A percentile compares a stretch with the other conserved stretches of the same genome.
These are phyloP conservation scores for Tanacetum coccineum DNA, from an alignment of 129 eudicot species.

Conservation along the genomic window DNA sequence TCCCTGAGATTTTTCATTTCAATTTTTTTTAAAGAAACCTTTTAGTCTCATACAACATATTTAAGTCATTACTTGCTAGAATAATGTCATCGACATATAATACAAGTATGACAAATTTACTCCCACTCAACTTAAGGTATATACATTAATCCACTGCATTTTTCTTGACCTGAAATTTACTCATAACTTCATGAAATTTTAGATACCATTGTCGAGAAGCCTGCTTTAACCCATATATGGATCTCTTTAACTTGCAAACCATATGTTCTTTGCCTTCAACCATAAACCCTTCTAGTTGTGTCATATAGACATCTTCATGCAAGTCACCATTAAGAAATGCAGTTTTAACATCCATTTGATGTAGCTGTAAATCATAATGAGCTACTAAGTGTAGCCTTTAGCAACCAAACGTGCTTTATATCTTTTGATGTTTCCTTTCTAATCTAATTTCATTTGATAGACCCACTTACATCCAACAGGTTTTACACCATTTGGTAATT, in stretches of 20 bases:
- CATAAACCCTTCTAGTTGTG: too few relatives aligned
- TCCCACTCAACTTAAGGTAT: background rate
- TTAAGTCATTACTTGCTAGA: background rate
- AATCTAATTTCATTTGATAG: too few relatives aligned
- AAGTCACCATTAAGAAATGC: too few relatives aligned
- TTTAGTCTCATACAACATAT: slow-evolving; percentile 8
- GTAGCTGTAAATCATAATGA: background rate
- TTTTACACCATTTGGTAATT: too few relatives aligned
- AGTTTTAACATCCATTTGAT: background rate
- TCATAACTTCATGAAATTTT: background rate
- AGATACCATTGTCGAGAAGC: background rate
- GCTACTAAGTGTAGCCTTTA: background rate
- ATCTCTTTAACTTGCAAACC: background rate
- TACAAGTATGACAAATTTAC: background rate
- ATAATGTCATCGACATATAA: background rate
- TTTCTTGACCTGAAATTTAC: background rate
- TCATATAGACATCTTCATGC: too few relatives aligned
- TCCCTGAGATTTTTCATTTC: background rate
- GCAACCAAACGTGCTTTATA: too few relatives aligned
- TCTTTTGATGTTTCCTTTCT: too few relatives aligned
- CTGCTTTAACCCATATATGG: background rate
- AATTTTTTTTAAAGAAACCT: background rate
- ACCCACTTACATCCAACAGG: too few relatives aligned
- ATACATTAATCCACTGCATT: background rate
- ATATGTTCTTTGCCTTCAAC: background rate